Evolutionary conservation across 192 early-diverging fungal genomes (phyloP).

Genomic region (Polychytrium aggregatum): DNA sequence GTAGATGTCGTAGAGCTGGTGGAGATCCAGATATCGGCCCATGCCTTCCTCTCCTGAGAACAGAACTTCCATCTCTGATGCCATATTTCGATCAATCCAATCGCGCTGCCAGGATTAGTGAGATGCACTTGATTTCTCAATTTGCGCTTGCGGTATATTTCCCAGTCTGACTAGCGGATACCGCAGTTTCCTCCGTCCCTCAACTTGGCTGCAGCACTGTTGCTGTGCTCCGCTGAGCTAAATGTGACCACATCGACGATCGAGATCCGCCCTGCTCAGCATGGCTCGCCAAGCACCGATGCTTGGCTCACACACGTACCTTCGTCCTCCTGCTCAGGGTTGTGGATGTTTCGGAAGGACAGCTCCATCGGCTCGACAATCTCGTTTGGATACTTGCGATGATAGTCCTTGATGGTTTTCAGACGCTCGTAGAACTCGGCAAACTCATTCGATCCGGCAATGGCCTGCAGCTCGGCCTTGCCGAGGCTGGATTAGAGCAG

Average conservation of each 20-base stretch:
- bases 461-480: slow-evolving; percentile 55
- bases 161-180: too few species aligned
- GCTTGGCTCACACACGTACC: slow-evolving; percentile 23
- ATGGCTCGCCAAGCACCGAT: slow-evolving; percentile 12
- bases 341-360: slow-evolving; percentile 55
- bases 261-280: not conserved
- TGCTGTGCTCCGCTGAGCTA: not conserved
- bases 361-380: slow-evolving; percentile 69
- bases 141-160: slow-evolving; percentile 1
- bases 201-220: too few species aligned
- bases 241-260: not conserved
- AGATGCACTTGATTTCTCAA: not conserved
- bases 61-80: slow-evolving; percentile 61
- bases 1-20: slow-evolving; percentile 67
- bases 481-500: slow-evolving; percentile 29
- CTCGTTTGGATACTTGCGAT: slow-evolving; percentile 66
- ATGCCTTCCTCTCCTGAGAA: slow-evolving; percentile 88
- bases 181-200: too few species aligned
- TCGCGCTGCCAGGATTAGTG: too few species aligned
- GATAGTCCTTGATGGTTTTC: slow-evolving; percentile 67
- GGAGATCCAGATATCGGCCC: slow-evolving; percentile 79
- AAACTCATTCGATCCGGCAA: slow-evolving; percentile 59
- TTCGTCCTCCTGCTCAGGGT: slow-evolving; percentile 33
- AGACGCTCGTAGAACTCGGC: slow-evolving; percentile 80
- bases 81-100: slow-evolving; percentile 14